Percentiles rank a stretch among this genome's conserved stretches.
These are phyloP conservation scores for Phytophthora citricola DNA, from an alignment of 352 stramenopile species.

Conservation along the genomic window DNA sequence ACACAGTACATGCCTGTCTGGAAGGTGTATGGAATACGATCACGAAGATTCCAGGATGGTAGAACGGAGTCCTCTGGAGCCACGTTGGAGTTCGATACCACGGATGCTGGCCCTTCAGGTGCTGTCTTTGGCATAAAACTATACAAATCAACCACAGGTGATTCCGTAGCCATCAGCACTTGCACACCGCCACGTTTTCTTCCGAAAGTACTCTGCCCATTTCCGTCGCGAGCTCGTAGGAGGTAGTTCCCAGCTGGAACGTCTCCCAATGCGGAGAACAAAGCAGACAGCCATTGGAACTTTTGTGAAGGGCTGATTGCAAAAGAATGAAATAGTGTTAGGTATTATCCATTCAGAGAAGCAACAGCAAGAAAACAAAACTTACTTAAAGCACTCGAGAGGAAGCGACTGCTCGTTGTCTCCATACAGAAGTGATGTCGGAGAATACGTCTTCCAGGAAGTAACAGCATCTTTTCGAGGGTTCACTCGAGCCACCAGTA, in stretches of 20 bases:
- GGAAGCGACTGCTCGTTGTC: slow-evolving; percentile 29
- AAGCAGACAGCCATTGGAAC: slow-evolving; percentile 42
- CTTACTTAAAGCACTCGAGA: slow-evolving; percentile 69
- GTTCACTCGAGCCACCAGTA: slow-evolving; percentile 60
- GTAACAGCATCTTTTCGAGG: slow-evolving; percentile 38
- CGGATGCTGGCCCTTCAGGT: neutral
- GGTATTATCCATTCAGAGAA: neutral
- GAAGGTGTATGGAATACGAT: slow-evolving; percentile 67
- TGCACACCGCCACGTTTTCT: slow-evolving; percentile 26
- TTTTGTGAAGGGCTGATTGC: slow-evolving; percentile 39
- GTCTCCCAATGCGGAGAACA: slow-evolving; percentile 39
- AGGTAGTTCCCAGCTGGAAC: slow-evolving; percentile 51
- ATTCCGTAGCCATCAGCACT: slow-evolving; percentile 33
- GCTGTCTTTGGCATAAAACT: slow-evolving; percentile 37
- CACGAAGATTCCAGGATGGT: slow-evolving; percentile 51
- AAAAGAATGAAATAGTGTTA: neutral
- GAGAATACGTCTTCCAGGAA: slow-evolving; percentile 58
- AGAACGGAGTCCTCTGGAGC: slow-evolving; percentile 9
- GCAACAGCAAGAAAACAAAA: neutral
- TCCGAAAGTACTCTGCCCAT: slow-evolving; percentile 24
- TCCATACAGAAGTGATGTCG: slow-evolving; percentile 54
- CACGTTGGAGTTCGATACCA: slow-evolving; percentile 23
- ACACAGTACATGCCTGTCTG: slow-evolving; percentile 61
- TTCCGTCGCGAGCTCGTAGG: slow-evolving; percentile 23
- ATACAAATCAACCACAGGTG: slow-evolving; percentile 48